phyloP scores from a whole-genome alignment of 2,329 filamentous ascomycete species.

The Alternaria dauci region DNA sequence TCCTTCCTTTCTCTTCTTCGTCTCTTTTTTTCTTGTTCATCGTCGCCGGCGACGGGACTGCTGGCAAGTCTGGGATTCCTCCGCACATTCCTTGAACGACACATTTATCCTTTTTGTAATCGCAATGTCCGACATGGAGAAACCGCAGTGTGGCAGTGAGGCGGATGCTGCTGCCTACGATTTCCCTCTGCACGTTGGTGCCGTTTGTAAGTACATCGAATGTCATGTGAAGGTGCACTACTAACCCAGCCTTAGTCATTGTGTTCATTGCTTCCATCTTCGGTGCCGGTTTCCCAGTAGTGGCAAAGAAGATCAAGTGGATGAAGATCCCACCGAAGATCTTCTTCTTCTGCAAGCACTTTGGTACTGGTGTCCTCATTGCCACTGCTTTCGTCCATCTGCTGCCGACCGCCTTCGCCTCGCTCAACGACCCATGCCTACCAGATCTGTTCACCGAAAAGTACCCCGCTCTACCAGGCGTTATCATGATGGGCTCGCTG shows the following conservation, averaged over 20 bases:
- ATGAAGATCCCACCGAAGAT: constrained; percentile 65
- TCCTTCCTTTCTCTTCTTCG: constrained; percentile 27
- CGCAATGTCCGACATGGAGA: constrained; percentile 41
- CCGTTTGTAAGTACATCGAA: constrained; percentile 46
- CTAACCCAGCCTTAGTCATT: constrained; percentile 44
- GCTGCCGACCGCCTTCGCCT: constrained; percentile 67
- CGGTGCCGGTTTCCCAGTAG: constrained; percentile 51
- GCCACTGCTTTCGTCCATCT: constrained; percentile 85
- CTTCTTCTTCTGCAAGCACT: constrained; percentile 70
- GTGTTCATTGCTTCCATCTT: constrained; percentile 49
- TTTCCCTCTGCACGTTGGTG: constrained; percentile 50
- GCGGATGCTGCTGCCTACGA: constrained; percentile 43
- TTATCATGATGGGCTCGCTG: constrained; percentile 71
- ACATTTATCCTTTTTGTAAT: constrained; percentile 23
- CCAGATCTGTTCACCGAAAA: constrained; percentile 67
- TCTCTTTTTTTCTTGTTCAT: constrained; percentile 29
- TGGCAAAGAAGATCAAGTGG: constrained; percentile 63
- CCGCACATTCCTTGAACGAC: constrained; percentile 23
- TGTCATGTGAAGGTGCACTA: background rate
- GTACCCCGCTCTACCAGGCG: constrained; percentile 69
- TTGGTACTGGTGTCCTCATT: constrained; percentile 80
- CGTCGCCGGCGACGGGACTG: constrained; percentile 48
- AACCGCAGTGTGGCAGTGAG: constrained; percentile 47
- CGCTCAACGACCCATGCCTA: constrained; percentile 59
- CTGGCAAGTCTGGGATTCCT: constrained; percentile 37